Base-by-base conservation (phyloP, 2,329 filamentous ascomycete genomes). In the Xylariales sp. region DNA sequence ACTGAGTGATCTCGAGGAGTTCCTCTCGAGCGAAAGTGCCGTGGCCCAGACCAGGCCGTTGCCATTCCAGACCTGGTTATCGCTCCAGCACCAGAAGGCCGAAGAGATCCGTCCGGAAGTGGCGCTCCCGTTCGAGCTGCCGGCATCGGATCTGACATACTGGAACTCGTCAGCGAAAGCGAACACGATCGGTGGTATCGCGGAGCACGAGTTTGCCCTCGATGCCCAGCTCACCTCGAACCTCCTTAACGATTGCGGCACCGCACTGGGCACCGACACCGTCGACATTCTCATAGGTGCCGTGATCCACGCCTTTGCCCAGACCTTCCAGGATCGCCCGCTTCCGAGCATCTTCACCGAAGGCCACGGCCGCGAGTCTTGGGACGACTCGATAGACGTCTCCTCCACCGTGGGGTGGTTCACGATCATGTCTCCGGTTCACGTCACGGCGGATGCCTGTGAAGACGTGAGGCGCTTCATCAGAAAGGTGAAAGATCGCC, bases 1-100 rank as follows among this genome's bases (percentile, higher is more conserved):
- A 2, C 49, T 71, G 0, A 60, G 66, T 27, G 68, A 73, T 33
- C 51, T 73, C 0, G 68, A 72, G 40, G 55, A 57, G 4, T 46
- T 65, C 1, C 51, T 72, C 4, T 52, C 1, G 20, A 21, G 3
- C 39, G 47, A 0, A 4, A 47, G 40, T 4, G 49, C 44, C 16
- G 4, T 29, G 18, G 29, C 31, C 19, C 6, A n/a, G 41, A 2
- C 47, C 36, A 3, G 25, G 3, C 53, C 52, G 3, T 33, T 54
- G 5, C 46, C 60, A 0, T 71, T 71, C 47, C 60, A 61, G 19
- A 54, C 48, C 15, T 71, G 68, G 68, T 27, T 42, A 6, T 32
- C 28, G 12, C 14, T 38, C 12, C 41, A 43, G 11, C 41, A 25
- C 3, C 22, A 39, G 22, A 29, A 40, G 20, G 36, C 36, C 10